Evolutionary conservation across 2,329 filamentous ascomycete genomes (phyloP), one percentile per base, ranked within the genome.

Genomic region (Ploettnerulaceae sp.): DNA sequence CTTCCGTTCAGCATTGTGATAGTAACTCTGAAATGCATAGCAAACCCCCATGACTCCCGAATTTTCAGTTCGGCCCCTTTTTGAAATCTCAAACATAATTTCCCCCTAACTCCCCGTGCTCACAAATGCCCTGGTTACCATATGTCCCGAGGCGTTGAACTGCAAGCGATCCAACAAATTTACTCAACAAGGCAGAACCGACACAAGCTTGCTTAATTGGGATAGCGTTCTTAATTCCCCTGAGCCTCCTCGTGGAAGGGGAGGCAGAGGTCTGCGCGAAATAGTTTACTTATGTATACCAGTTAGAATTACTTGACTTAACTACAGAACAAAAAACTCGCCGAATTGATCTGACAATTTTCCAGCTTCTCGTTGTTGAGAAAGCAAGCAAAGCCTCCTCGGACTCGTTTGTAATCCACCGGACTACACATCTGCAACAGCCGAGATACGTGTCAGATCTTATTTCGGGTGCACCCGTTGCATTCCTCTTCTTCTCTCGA

Each of bases 61-160:
- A n/a, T n/a, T n/a, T n/a, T n/a, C n/a, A n/a, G n/a, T n/a, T n/a
- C n/a, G n/a, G n/a, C n/a, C n/a, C n/a, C n/a, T n/a, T n/a, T n/a
- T n/a, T n/a, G n/a, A 31, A 31, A 5, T 34, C 3, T 5, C 8
- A 24, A n/a, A n/a, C n/a, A n/a, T n/a, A n/a, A n/a, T n/a, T n/a
- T n/a, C n/a, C n/a, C n/a, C n/a, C n/a, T n/a, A n/a, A n/a, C n/a
- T n/a, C n/a, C n/a, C n/a, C n/a, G n/a, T n/a, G n/a, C n/a, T n/a
- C n/a, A n/a, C n/a, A n/a, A n/a, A n/a, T n/a, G n/a, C n/a, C n/a
- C n/a, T n/a, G n/a, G n/a, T n/a, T n/a, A n/a, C n/a, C n/a, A n/a
- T 15, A 26, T 42, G 24, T 39, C 22, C 49, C 50, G 50, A 52
- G 47, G 37, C 39, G 47, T 52, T 52, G 51, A 53, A 45, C 25